phyloP scores from a whole-genome alignment of 2,329 filamentous ascomycete genomes.

The Fusarium floridanum region DNA sequence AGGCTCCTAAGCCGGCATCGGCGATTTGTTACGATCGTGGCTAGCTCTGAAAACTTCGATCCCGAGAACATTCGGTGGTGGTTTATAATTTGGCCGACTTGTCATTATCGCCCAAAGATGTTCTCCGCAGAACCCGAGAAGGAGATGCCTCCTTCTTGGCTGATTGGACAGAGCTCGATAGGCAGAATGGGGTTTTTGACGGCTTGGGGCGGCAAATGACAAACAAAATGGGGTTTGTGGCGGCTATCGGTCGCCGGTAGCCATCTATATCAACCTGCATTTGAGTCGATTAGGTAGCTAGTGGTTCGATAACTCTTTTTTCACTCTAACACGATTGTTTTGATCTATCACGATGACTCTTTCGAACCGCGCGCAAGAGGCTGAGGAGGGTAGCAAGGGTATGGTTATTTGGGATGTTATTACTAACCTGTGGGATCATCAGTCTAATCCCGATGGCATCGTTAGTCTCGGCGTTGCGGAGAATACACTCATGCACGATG shows the following conservation, averaged over 20 bases:
- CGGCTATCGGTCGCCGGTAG: conserved; percentile 33
- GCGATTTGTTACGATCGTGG: background rate
- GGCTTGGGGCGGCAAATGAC: background rate
- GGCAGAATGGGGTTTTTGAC: background rate
- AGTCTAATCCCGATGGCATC: conserved; percentile 58
- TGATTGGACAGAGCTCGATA: background rate
- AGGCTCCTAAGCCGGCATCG: background rate
- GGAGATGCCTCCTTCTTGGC: background rate
- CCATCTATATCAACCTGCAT: conserved; percentile 7
- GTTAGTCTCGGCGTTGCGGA: conserved; percentile 66
- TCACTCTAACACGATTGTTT: background rate
- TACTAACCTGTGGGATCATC: conserved; percentile 58
- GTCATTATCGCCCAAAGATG: background rate
- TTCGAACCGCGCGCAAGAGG: conserved; percentile 48
- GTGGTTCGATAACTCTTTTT: conserved; percentile 6
- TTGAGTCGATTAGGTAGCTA: background rate
- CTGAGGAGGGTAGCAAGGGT: conserved; percentile 45
- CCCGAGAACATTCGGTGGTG: background rate
- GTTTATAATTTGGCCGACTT: background rate
- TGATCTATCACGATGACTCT: conserved; percentile 34
- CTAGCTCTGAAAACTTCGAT: background rate
- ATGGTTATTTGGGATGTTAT: conserved; percentile 59
- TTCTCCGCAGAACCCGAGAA: background rate
- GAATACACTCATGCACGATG: conserved; percentile 64
- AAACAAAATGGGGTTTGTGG: conserved; percentile 1